Conservation (phyloP, 257 asterid species). For the Solanum phureja region DNA sequence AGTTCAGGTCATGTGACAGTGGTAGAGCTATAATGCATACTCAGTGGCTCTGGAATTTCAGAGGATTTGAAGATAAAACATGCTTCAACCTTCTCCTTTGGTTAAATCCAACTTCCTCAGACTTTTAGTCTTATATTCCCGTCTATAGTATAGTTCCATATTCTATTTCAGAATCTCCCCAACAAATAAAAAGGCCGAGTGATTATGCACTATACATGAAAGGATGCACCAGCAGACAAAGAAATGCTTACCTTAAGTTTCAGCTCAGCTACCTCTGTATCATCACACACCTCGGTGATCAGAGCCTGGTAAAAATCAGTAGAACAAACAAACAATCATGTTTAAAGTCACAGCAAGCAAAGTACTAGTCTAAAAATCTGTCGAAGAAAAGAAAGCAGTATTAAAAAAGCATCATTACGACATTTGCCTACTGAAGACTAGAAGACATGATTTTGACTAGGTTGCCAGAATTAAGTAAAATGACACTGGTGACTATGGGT, state of each 20-base stretch:
- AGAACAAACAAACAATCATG: not conserved
- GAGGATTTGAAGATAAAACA: not conserved
- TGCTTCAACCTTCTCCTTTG: not conserved
- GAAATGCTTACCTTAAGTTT: slow-evolving; percentile 51
- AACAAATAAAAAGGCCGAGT: not conserved
- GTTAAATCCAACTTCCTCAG: not conserved
- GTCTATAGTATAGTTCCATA: not conserved
- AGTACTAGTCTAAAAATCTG: not conserved
- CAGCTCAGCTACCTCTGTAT: slow-evolving; percentile 71
- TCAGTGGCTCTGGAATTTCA: not conserved
- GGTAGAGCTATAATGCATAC: not conserved
- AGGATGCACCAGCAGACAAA: not conserved
- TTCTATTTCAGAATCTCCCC: not conserved
- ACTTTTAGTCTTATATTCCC: not conserved
- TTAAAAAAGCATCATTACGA: not conserved
- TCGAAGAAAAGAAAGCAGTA: not conserved
- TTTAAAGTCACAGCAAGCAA: slow-evolving; percentile 2
- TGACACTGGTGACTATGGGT: not conserved
- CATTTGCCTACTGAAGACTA: not conserved
- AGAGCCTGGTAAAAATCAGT: slow-evolving; percentile 34
- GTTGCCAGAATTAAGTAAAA: not conserved
- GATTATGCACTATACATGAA: not conserved
- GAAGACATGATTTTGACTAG: not conserved
- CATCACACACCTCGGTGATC: slow-evolving; percentile 61
- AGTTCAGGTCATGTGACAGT: not conserved